These are phyloP conservation scores for Lepiota brunneoincarnata DNA, from an alignment of 768 basidiomycete species.

Conservation along the genomic window DNA sequence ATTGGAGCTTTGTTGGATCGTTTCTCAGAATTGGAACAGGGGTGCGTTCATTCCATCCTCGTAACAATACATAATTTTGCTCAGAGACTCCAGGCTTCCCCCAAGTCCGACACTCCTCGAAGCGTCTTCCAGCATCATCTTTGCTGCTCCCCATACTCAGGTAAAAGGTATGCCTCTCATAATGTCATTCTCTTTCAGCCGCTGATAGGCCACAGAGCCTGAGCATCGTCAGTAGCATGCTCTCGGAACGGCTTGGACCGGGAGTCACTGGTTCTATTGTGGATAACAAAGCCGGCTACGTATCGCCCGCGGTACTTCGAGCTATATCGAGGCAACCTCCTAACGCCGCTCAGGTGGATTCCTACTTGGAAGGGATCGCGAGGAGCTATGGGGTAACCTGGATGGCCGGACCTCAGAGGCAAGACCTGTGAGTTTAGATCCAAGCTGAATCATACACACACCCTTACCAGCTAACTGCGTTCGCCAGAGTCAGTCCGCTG, in stretches of 20 bases:
- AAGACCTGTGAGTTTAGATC: conserved; percentile 51
- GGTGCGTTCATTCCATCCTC: conserved; percentile 28
- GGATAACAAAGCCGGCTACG: conserved; percentile 48
- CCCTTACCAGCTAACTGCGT: conserved; percentile 9
- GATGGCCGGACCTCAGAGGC: conserved; percentile 57
- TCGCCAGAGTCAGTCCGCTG: conserved; percentile 47
- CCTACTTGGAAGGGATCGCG: conserved; percentile 53
- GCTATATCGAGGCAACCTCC: conserved; percentile 52
- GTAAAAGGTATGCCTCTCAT: conserved; percentile 48
- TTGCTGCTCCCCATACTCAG: conserved; percentile 51
- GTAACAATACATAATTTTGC: neutral
- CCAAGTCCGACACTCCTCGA: conserved; percentile 57
- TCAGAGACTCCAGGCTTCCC: conserved; percentile 26
- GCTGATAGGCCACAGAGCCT: conserved; percentile 50
- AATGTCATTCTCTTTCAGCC: neutral
- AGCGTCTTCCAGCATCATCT: conserved; percentile 68
- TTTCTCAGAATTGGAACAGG: conserved; percentile 52
- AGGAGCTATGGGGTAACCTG: conserved; percentile 53
- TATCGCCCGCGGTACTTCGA: conserved; percentile 54
- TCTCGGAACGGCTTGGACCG: conserved; percentile 54
- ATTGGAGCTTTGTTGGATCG: conserved; percentile 60
- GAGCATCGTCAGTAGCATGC: conserved; percentile 46
- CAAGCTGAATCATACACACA: neutral
- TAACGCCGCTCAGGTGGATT: conserved; percentile 53
- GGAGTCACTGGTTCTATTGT: conserved; percentile 55